Base-by-base conservation (phyloP, 208 protist genomes). In the Leishmania amazonensis region DNA sequence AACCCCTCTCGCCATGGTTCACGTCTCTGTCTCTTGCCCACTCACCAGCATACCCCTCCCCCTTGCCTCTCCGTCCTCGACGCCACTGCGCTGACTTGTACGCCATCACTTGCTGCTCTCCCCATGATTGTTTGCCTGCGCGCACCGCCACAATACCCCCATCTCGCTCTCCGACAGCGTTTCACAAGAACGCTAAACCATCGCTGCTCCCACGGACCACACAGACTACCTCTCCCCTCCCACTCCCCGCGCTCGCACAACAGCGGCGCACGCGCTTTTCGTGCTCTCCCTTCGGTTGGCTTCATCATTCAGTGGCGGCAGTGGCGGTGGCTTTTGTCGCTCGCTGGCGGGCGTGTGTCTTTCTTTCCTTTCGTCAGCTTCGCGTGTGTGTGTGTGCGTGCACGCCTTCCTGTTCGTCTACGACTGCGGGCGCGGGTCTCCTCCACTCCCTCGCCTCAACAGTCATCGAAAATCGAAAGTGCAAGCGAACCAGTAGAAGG, bases 331-430 rank as follows among this genome's bases (percentile, higher is more conserved):
- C 31, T 68, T 9, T 40, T 68, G 62, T 68, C 62, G 62, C 62
- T 21, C 31, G 62, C 62, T 17, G 62, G 62, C 31, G 62, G 35
- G 19, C 6, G 71, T 58, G 45, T 58, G 68, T 51, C 42, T 73
- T 58, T 6, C 21, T 58, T 58, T 21, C 17, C 7, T 24, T 35
- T 35, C 1, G 3, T 24, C 62, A 45, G 47, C 7, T 73, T 24
- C 24, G 38, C 5, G 45, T 75, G 68, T 51, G 68, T 73, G 68
- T 75, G 70, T 57, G 70, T 54, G 64, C 45, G 24, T 31, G 70
- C 6, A 47, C 7, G 47, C 8, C 2, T 75, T 2, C 7, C 28
- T 57, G 21, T 21, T 6, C 7, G 60, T 38, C 35, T 24, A 35
- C 35, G 13, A 28, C 64, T 70, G 60, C 31, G 60, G 21, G 60